A percentile compares a stretch with the other conserved stretches of the same genome.
Conservation (phyloP, 805 yeast genomes). For the Saturnispora saitoi region DNA sequence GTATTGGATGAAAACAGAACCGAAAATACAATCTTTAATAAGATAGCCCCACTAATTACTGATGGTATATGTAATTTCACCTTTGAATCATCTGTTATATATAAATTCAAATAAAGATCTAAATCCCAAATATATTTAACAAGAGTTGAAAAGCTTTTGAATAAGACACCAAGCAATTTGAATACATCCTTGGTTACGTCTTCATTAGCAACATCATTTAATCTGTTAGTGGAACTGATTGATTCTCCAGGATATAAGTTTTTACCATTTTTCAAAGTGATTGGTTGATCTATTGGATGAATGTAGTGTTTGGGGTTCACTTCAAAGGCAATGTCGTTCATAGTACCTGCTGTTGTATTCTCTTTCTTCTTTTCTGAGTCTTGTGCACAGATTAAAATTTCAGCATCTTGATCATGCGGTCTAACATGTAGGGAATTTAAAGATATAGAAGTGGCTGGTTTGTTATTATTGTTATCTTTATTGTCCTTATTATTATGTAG, state of each 20-base stretch:
- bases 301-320: conserved; percentile 16
- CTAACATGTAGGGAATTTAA: background rate
- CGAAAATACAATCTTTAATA: conserved; percentile 12
- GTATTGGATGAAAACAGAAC: conserved; percentile 1
- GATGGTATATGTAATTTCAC: conserved; percentile 25
- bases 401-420: background rate
- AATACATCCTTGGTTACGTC: conserved; percentile 14
- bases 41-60: conserved; percentile 9
- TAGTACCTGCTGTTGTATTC: background rate
- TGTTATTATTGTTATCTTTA: background rate
- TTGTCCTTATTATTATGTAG: background rate
- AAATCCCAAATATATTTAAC: conserved; percentile 20
- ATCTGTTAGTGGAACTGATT: too few relatives aligned
- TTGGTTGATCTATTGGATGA: conserved; percentile 28
- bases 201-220: background rate
- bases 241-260: conserved; percentile 10
- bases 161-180: conserved; percentile 9
- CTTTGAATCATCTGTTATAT: conserved; percentile 16
- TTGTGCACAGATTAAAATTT: background rate
- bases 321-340: conserved; percentile 27
- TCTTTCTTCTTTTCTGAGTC: background rate
- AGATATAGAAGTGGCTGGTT: background rate
- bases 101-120: conserved; percentile 23
- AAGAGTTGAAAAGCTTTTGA: conserved; percentile 7
- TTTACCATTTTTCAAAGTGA: conserved; percentile 15